Base-by-base conservation (phyloP, 1,139 yeast genomes). In the Scheffersomyces cryptocercus region DNA sequence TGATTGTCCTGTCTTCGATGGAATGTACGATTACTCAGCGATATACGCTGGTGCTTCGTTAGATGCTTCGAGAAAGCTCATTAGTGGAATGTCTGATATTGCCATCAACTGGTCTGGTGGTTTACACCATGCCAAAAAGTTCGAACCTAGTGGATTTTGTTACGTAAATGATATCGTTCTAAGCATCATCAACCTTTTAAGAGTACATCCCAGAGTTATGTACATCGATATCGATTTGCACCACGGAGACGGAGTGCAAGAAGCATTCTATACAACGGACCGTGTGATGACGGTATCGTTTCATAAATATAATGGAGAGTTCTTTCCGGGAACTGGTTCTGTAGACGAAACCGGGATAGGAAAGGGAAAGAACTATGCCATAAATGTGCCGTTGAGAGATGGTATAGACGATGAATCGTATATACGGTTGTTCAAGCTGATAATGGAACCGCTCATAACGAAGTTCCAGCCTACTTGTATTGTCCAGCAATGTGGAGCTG, bases 71-170 rank as follows among this genome's bases (percentile, higher is more conserved):
- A 78, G 96, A 16, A 87, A 91, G 62, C 75, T 93, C 48, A 82
- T 87, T 34, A 78, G 84, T 48, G 90, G 91, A 5, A 90, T 88
- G 67, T 84, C 95, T 42, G 99, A 93, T 61, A 88, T 93, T 45
- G 99, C 99, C 30, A 89, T 93, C 53, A 93, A 93, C 64, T 93
- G 97, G 93, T 85, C 95, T 12, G 99, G 99, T 36, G 99, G 99
- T 1, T 73, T 93, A 38, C 99, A 93, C 64, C 99, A 93, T 62
- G 98, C 99, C 6, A 93, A 93, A 60, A 93, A 93, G 64, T 84
- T 81, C 45, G 96, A 88, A 58, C 97, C 98, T 3, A 82, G 91
- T 35, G 99, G 99, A 15, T 93, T 93, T 58, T 93, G 99, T 62
- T 93, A 91, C 60, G 88, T 90, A 40, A 93, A 93, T 64, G 99